Base-by-base conservation (phyloP, 2,329 filamentous ascomycete species). In the Pestalotiopsis sp. region DNA sequence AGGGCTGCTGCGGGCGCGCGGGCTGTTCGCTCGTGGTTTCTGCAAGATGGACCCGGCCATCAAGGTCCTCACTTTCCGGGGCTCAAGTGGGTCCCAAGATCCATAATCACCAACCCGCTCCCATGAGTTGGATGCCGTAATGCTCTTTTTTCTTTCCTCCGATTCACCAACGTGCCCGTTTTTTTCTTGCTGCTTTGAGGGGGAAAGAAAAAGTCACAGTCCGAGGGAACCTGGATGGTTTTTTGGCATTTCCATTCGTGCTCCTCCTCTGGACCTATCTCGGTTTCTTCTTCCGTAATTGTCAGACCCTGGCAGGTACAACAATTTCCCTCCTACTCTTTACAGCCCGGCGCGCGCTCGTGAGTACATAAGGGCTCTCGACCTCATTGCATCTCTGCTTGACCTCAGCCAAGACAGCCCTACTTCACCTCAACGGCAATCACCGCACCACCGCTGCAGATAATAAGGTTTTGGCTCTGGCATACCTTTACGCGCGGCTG, bases 21-120 rank as follows among this genome's bases (percentile, higher is more conserved):
- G 45, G 45, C 20, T 36, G 31, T 36, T 36, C 17, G 57, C 57
- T 59, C 57, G 57, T 59, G 57, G 57, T 27, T 59, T 36, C 57
- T 59, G 57, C 57, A 59, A 14, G 17, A 45, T n/a, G 17, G 25
- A 14, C 14, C 20, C 40, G 61, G 61, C 61, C 61, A 64, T 64
- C 61, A 64, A 64, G 61, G 61, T 64, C 38, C 61, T 64, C 61
- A 64, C 17, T 20, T 36, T 41, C 59, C 52, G 14, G 59, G 31
- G 17, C 59, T 27, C 25, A 40, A 36, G n/a, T 62, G 59, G 31
- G 59, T 62, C 25, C 25, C 7, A 40, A n/a, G 59, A 41, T 40
- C 59, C 59, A 62, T 62, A 62, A 38, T 62, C 57, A 52, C 45
- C 45, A 52, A 52, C 45, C 45, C 45, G 45, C 25, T 23, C 59